Evolutionary conservation across 176 grass and related monocot species (phyloP).

Genomic region (Canna indica): DNA sequence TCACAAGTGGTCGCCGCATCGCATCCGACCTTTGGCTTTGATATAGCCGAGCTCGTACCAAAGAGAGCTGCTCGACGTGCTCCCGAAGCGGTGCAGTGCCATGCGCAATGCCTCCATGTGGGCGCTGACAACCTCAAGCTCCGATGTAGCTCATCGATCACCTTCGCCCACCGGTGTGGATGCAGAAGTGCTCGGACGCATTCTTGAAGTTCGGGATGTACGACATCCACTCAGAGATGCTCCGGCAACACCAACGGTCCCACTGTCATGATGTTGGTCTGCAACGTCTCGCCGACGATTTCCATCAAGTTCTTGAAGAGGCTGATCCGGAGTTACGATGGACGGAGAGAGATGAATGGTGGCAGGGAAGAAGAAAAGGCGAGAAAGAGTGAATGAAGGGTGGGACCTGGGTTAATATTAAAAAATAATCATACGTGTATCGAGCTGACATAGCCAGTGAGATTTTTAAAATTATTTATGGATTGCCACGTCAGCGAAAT

Average conservation of each 20-base stretch:
- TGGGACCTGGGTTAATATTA: no score
- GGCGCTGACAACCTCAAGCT: not conserved
- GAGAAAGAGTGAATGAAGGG: no score
- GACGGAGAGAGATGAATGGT: no score
- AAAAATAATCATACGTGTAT: no score
- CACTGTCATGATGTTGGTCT: conserved; percentile 6
- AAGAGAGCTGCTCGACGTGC: conserved; percentile 13
- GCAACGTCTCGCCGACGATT: not conserved
- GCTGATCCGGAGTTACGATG: conserved; percentile 8
- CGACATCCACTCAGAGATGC: conserved; percentile 7
- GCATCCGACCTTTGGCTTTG: conserved; percentile 10
- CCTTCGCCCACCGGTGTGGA: conserved; percentile 63
- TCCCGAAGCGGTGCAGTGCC: conserved; percentile 19
- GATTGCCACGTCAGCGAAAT: no score
- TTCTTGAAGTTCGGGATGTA: conserved; percentile 12
- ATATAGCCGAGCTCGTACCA: conserved; percentile 21
- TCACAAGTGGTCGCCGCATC: not conserved
- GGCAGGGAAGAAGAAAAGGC: no score
- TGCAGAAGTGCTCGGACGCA: conserved; percentile 96
- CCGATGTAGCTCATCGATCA: conserved; percentile 71
- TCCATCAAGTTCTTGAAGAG: conserved; percentile 11
- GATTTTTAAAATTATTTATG: no score
- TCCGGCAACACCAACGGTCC: conserved; percentile 9
- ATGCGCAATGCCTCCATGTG: conserved; percentile 14
- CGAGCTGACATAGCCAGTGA: no score